A percentile compares a stretch with the other conserved stretches of the same genome.
These are phyloP conservation scores for Plasmopara halstedii DNA, from an alignment of 352 stramenopile species.

Conservation along the genomic window DNA sequence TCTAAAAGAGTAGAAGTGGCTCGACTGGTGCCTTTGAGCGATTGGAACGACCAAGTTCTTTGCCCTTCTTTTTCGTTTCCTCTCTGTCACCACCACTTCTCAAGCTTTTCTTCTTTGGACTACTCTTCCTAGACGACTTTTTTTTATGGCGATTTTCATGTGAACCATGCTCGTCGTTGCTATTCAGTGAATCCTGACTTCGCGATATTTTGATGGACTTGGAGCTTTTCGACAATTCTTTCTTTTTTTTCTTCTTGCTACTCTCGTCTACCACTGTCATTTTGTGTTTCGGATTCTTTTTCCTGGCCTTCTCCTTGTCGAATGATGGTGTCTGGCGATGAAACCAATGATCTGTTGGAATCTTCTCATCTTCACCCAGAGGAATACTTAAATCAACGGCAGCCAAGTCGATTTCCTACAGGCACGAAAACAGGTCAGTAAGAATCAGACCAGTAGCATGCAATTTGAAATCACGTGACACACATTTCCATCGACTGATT, in stretches of 20 bases:
- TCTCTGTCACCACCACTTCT: slow-evolving; percentile 30
- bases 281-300: slow-evolving; percentile 42
- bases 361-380: slow-evolving; percentile 66
- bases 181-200: slow-evolving; percentile 31
- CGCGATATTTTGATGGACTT: slow-evolving; percentile 22
- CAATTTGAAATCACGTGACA: not conserved
- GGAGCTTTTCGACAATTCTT: slow-evolving; percentile 27
- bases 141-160: slow-evolving; percentile 14
- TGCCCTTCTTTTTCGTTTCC: slow-evolving; percentile 33
- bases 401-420: slow-evolving; percentile 57
- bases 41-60: slow-evolving; percentile 45
- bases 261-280: slow-evolving; percentile 29
- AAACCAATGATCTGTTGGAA: slow-evolving; percentile 76
- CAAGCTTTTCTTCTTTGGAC: too few species aligned
- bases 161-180: slow-evolving; percentile 25
- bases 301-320: slow-evolving; percentile 46
- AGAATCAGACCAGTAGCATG: not conserved
- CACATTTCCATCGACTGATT: slow-evolving; percentile 30
- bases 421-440: not conserved
- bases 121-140: too few species aligned
- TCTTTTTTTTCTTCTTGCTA: slow-evolving; percentile 35
- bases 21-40: slow-evolving; percentile 35
- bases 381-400: slow-evolving; percentile 73
- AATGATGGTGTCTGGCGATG: slow-evolving; percentile 40
- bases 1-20: slow-evolving; percentile 78